Conservation (phyloP, 495 filamentous ascomycete genomes). For the Filosporella fistucella region DNA sequence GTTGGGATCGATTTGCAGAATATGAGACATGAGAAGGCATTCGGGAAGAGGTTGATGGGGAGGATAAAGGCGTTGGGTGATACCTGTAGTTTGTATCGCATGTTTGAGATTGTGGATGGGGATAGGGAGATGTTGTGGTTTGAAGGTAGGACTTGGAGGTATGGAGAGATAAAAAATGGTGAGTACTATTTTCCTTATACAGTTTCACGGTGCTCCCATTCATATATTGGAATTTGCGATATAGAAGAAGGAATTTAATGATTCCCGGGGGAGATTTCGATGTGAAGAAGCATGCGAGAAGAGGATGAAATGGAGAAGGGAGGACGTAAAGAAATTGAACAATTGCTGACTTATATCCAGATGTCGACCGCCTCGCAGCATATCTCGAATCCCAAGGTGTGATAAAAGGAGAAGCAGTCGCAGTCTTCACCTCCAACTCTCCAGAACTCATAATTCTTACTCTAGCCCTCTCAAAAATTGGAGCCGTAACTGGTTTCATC, state of each 20-base stretch:
- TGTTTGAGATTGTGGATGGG: constrained; percentile 37
- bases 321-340: neutral
- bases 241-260: no score
- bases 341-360: no score
- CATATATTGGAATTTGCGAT: no score
- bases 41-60: constrained; percentile 29
- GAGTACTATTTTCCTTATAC: constrained; percentile 13
- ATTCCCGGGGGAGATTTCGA: no score
- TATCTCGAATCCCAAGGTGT: constrained; percentile 34
- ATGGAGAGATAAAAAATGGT: constrained; percentile 43
- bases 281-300: no score
- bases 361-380: constrained; percentile 41
- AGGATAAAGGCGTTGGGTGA: constrained; percentile 39
- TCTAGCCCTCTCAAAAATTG: constrained; percentile 18
- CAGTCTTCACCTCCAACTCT: constrained; percentile 38
- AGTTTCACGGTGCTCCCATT: no score
- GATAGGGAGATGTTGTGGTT: constrained; percentile 43
- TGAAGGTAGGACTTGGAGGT: constrained; percentile 46
- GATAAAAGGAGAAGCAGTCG: constrained; percentile 36
- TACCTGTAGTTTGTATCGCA: constrained; percentile 37
- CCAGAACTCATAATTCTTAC: constrained; percentile 23
- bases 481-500: constrained; percentile 18
- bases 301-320: neutral
- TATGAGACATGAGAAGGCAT: constrained; percentile 31
- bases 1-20: constrained; percentile 38